A percentile compares a stretch with the other conserved stretches of the same genome.
phyloP scores from a whole-genome alignment of 306 rosid species.

The Ormosia emarginata region DNA sequence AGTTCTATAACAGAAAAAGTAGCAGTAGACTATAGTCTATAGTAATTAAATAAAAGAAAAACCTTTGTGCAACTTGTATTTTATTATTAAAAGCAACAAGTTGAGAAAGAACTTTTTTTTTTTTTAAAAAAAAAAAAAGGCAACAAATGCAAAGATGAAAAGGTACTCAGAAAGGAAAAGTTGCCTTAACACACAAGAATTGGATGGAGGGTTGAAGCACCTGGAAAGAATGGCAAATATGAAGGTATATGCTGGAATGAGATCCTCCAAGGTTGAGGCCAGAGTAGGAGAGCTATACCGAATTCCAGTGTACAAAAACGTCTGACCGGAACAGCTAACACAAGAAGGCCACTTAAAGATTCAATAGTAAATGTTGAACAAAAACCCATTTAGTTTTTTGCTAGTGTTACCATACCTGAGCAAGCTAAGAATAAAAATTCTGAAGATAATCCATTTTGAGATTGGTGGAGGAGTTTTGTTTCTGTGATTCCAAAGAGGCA shows the following conservation, averaged over 20 bases:
- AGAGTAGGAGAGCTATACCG: constrained; percentile 41
- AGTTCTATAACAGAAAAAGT: too few relatives aligned
- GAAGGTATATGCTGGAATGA: constrained; percentile 43
- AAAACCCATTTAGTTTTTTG: neutral
- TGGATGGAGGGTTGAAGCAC: neutral
- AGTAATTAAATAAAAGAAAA: too few relatives aligned
- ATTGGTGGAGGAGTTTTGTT: constrained; percentile 13
- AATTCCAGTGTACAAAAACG: constrained; percentile 25
- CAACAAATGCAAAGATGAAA: neutral
- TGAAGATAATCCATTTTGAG: neutral
- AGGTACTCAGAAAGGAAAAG: neutral
- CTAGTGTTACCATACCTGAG: neutral
- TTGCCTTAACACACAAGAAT: neutral
- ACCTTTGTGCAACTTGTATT: too few relatives aligned
- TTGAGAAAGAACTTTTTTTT: too few relatives aligned
- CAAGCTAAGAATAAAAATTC: constrained; percentile 15
- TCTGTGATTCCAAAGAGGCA: neutral
- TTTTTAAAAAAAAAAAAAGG: too few relatives aligned
- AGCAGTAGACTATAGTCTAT: too few relatives aligned
- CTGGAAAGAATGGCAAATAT: constrained; percentile 28
- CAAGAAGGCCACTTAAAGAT: neutral
- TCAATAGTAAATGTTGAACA: neutral
- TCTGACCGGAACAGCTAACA: neutral
- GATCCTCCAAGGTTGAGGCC: constrained; percentile 27
- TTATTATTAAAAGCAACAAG: too few relatives aligned